These are phyloP conservation scores for Pseudopyricularia cyperi DNA, from an alignment of 2,329 filamentous ascomycete species.

Conservation along the genomic window DNA sequence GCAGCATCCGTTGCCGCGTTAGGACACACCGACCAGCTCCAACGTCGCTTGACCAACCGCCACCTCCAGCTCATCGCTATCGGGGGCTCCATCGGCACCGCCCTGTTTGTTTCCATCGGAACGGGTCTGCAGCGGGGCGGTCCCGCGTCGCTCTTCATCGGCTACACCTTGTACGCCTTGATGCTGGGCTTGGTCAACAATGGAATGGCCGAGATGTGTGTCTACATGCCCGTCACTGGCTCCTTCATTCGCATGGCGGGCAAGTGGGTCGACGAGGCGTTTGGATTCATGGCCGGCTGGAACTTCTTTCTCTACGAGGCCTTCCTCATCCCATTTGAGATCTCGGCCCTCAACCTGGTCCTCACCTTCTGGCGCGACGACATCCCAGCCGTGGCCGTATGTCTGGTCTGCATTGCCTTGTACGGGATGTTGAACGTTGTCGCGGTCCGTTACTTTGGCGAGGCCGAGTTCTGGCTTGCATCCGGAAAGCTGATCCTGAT, in stretches of 20 bases:
- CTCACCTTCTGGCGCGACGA: conserved; percentile 32
- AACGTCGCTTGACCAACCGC: conserved; percentile 37
- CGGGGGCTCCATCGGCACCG: conserved; percentile 43
- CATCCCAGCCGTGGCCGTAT: conserved; percentile 36
- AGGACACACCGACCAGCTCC: conserved; percentile 13
- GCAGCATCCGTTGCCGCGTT: background rate
- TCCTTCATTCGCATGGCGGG: conserved; percentile 53
- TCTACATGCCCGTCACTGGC: conserved; percentile 48
- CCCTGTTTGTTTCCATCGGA: conserved; percentile 50
- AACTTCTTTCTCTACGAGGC: conserved; percentile 30
- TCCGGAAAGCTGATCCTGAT: conserved; percentile 23
- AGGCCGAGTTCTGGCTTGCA: conserved; percentile 31
- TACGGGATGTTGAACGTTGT: conserved; percentile 21
- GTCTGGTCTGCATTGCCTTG: conserved; percentile 12
- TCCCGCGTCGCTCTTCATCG: conserved; percentile 40
- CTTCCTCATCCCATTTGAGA: conserved; percentile 26
- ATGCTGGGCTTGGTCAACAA: conserved; percentile 52
- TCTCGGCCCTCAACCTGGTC: conserved; percentile 24
- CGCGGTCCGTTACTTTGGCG: conserved; percentile 27
- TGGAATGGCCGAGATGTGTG: conserved; percentile 51
- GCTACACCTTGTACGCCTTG: conserved; percentile 40
- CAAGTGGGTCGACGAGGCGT: conserved; percentile 52
- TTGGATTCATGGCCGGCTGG: conserved; percentile 41
- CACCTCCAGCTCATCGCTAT: conserved; percentile 47
- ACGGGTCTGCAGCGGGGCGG: conserved; percentile 32